phyloP scores from a whole-genome alignment of 192 early-diverging fungal genomes.

The Entomortierella lignicola region DNA sequence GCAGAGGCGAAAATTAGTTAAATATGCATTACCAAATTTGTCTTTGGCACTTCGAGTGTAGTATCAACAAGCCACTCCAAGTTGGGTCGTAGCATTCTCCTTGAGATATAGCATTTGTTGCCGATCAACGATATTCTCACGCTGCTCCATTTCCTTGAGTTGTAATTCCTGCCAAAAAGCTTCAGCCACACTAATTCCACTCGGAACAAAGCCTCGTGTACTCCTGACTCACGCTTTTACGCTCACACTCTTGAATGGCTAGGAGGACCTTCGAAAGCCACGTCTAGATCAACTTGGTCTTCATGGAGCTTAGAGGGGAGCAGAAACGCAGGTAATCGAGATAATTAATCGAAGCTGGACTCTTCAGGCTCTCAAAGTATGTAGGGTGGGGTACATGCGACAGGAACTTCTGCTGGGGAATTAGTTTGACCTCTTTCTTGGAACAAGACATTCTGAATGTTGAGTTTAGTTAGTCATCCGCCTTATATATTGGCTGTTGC shows the following conservation, averaged over 20 bases:
- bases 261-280: not conserved
- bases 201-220: not conserved
- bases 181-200: not conserved
- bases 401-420: not conserved
- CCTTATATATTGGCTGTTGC: no score
- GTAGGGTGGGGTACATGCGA: not conserved
- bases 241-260: not conserved
- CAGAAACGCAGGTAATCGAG: not conserved
- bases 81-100: not conserved
- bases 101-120: not conserved
- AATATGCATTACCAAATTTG: no score
- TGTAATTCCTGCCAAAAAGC: not conserved
- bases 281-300: not conserved
- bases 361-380: not conserved
- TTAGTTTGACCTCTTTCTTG: not conserved
- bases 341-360: not conserved
- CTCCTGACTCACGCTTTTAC: not conserved
- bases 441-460: not conserved
- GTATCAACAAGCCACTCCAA: no score
- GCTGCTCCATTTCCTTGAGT: not conserved
- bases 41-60: no score
- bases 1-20: no score
- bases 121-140: not conserved
- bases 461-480: no score
- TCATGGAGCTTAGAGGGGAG: not conserved